A percentile compares a stretch with the other conserved stretches of the same genome.
Conservation (phyloP, 176 grass and related monocot genomes). For the Oryza punctata region DNA sequence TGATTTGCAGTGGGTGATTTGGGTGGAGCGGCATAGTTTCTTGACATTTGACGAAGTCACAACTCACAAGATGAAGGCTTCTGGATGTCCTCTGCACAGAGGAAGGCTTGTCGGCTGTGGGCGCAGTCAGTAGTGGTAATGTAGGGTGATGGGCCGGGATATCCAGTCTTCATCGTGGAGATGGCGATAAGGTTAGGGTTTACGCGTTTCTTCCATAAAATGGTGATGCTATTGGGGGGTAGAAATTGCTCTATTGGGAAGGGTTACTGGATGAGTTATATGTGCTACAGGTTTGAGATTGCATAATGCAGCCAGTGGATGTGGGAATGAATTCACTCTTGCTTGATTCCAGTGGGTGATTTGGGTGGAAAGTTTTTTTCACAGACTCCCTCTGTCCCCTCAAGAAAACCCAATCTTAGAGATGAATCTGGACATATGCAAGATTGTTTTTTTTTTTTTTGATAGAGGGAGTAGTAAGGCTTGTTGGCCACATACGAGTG, state of each 20-base stretch:
- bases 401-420: no score
- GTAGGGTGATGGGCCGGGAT: neutral
- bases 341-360: neutral
- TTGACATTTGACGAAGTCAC: neutral
- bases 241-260: neutral
- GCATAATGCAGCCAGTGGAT: neutral
- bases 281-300: neutral
- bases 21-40: neutral
- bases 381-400: no score
- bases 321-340: neutral
- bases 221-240: neutral
- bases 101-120: neutral
- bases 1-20: neutral
- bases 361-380: neutral
- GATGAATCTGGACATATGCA: no score
- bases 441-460: no score
- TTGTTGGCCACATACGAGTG: no score
- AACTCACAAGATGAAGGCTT: neutral
- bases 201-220: slow-evolving; percentile 5
- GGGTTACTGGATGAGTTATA: neutral
- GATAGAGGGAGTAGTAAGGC: no score
- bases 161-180: neutral
- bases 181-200: slow-evolving; percentile 37
- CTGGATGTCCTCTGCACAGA: neutral
- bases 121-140: neutral